Percentiles rank a stretch among this genome's conserved stretches.
phyloP scores from a whole-genome alignment of 768 basidiomycete genomes.

The Bullera alba region DNA sequence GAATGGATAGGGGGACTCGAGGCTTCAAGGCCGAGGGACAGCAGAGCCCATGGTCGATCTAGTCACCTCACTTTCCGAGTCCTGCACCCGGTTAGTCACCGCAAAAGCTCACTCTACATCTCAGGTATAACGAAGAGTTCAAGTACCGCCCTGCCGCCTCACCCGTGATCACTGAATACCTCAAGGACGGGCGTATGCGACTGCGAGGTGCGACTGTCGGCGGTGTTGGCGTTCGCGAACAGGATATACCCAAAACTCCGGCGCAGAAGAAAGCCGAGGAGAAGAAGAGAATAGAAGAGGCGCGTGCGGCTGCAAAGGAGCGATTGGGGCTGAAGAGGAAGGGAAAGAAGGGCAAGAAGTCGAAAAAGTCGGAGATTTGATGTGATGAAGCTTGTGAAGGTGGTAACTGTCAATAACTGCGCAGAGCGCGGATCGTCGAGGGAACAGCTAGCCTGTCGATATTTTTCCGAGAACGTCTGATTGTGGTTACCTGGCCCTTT shows the following conservation, averaged over 20 bases:
- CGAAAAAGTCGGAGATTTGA: no score
- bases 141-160: constrained; percentile 79
- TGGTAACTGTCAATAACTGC: constrained; percentile 19
- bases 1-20: no score
- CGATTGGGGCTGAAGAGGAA: constrained; percentile 29
- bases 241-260: constrained; percentile 34
- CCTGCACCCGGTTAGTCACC: no score
- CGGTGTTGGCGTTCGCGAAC: constrained; percentile 35
- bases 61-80: no score
- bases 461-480: no score
- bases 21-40: not conserved
- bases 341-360: constrained; percentile 7
- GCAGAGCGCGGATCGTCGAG: no score
- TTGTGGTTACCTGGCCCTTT: no score
- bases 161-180: constrained; percentile 67
- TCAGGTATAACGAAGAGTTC: constrained; percentile 73
- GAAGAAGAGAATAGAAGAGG: constrained; percentile 32
- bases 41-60: not conserved
- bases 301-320: constrained; percentile 36
- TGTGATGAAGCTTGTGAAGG: no score
- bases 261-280: constrained; percentile 23
- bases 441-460: no score
- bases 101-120: not conserved
- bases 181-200: constrained; percentile 63
- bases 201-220: constrained; percentile 63